A percentile compares a stretch with the other conserved stretches of the same genome.
Conservation (phyloP, 352 stramenopile genomes). For the Globisporangium abappressorium region DNA sequence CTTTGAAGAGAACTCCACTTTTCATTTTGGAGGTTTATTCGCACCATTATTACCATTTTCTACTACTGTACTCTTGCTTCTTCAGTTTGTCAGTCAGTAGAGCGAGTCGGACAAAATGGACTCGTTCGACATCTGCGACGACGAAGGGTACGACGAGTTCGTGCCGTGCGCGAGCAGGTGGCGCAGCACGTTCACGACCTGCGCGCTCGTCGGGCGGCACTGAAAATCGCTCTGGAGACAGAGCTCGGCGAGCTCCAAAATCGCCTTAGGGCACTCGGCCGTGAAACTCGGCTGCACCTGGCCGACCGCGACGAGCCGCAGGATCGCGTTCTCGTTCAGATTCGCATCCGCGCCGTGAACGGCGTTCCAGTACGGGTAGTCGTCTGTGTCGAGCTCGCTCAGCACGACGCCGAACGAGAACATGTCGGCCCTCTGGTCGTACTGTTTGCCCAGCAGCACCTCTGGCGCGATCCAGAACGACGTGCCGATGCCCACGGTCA, state of each 20-base stretch:
- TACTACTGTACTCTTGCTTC: no score
- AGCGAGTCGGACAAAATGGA: background rate
- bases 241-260: background rate
- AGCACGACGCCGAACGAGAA: background rate
- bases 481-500: background rate
- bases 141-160: background rate
- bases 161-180: conserved; percentile 1
- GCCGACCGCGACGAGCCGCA: conserved; percentile 1
- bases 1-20: background rate
- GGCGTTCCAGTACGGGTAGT: background rate
- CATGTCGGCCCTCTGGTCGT: background rate
- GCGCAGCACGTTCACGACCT: conserved; percentile 7
- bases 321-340: conserved; percentile 5
- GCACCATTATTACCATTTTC: background rate
- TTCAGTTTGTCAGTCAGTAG: background rate
- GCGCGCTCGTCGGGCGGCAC: background rate
- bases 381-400: background rate
- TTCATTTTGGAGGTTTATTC: background rate
- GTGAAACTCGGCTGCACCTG: background rate
- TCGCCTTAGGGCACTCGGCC: background rate
- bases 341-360: background rate
- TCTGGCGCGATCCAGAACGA: background rate
- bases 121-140: background rate
- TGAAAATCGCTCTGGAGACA: background rate
- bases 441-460: background rate